phyloP scores from a whole-genome alignment of 1,284 basidiomycete genomes.

The Malassezia sympodialis region DNA sequence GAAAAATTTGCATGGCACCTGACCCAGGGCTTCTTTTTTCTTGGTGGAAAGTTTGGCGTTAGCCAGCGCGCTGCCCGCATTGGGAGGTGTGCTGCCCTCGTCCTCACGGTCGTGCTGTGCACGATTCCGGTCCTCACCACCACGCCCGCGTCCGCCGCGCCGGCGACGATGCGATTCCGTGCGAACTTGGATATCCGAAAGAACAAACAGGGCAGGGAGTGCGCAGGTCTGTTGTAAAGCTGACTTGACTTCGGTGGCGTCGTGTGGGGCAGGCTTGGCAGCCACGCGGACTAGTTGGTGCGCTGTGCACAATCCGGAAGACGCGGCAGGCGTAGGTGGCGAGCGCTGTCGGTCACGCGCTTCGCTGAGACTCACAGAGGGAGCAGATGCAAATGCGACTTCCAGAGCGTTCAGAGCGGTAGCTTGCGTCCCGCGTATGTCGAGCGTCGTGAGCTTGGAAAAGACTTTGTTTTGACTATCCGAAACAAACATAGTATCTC shows the following conservation, averaged over 20 bases:
- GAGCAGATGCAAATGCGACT: conserved; percentile 24
- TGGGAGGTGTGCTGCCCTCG: conserved; percentile 12
- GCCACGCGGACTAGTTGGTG: conserved; percentile 29
- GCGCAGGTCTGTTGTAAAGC: neutral
- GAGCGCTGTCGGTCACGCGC: conserved; percentile 1
- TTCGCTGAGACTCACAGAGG: conserved; percentile 9
- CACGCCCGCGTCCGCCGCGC: conserved; percentile 21
- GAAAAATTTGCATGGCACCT: conserved; percentile 98
- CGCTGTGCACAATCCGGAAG: conserved; percentile 4
- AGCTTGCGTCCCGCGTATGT: conserved; percentile 34
- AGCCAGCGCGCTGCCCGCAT: conserved; percentile 35
- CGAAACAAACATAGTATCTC: conserved; percentile 27
- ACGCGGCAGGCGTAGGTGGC: neutral
- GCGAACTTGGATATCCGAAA: conserved; percentile 31
- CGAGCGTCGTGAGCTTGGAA: conserved; percentile 20
- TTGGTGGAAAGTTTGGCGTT: conserved; percentile 45
- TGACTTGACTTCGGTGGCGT: neutral
- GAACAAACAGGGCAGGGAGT: conserved; percentile 19
- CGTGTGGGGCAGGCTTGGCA: conserved; percentile 16
- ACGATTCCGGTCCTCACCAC: conserved; percentile 17
- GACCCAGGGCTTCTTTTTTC: conserved; percentile 65
- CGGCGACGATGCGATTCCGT: conserved; percentile 32
- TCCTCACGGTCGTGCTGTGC: conserved; percentile 22
- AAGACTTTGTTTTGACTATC: neutral
- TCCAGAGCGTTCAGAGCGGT: conserved; percentile 29